A percentile compares a stretch with the other conserved stretches of the same genome.
Evolutionary conservation across 768 basidiomycete species (phyloP).

Genomic region (Xerocomus spinulosus): DNA sequence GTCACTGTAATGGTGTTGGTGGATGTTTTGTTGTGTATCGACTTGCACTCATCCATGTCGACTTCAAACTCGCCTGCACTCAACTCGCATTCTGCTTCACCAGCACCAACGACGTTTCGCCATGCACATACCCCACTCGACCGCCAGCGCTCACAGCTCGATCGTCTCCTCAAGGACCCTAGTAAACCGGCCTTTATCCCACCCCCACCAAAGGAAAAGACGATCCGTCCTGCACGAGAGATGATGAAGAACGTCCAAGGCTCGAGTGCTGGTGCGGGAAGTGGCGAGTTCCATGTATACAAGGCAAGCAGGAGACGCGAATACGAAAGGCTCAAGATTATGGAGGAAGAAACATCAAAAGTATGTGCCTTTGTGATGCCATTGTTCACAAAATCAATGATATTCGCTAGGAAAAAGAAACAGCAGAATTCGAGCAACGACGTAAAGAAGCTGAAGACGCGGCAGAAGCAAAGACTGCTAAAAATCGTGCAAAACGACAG

Average conservation of each 20-base stretch:
- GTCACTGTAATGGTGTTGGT: slow-evolving; percentile 15
- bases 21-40: slow-evolving; percentile 13
- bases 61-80: slow-evolving; percentile 26
- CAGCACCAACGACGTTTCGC: slow-evolving; percentile 29
- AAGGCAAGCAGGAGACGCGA: slow-evolving; percentile 92
- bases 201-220: slow-evolving; percentile 75
- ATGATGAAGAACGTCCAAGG: slow-evolving; percentile 99
- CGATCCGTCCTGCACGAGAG: slow-evolving; percentile 75
- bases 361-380: slow-evolving; percentile 38
- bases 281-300: slow-evolving; percentile 98
- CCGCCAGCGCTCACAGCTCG: slow-evolving; percentile 63
- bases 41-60: slow-evolving; percentile 24
- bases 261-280: slow-evolving; percentile 94
- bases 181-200: slow-evolving; percentile 77
- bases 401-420: slow-evolving; percentile 56
- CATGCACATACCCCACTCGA: slow-evolving; percentile 52
- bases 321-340: slow-evolving; percentile 87
- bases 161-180: slow-evolving; percentile 87
- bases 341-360: slow-evolving; percentile 78
- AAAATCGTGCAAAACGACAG: slow-evolving; percentile 89
- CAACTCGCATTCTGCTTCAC: slow-evolving; percentile 29
- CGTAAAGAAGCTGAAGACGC: slow-evolving; percentile 64
- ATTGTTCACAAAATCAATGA: background rate
- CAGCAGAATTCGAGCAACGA: slow-evolving; percentile 69
- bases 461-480: slow-evolving; percentile 87